Conservation (phyloP, 805 yeast species). For the Candida khao-thaluensis region DNA sequence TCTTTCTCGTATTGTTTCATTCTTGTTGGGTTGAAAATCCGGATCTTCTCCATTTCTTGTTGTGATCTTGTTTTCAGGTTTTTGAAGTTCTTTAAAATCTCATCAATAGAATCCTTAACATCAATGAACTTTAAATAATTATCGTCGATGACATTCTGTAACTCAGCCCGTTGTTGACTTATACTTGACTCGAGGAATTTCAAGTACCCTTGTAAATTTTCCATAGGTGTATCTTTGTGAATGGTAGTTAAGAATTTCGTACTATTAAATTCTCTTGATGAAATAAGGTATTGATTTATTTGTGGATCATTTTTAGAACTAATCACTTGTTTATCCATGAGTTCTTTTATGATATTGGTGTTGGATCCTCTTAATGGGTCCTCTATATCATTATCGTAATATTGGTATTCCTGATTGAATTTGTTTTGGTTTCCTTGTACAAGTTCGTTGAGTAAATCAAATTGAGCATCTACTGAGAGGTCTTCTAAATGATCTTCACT, state of each 20-base stretch:
- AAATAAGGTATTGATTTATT: constrained; percentile 31
- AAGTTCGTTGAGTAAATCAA: constrained; percentile 27
- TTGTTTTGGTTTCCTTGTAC: constrained; percentile 16
- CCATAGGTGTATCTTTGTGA: constrained; percentile 38
- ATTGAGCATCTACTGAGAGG: constrained; percentile 30
- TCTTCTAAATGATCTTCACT: constrained; percentile 21
- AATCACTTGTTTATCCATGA: constrained; percentile 25
- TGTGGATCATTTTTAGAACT: constrained; percentile 29
- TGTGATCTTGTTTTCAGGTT: constrained; percentile 35
- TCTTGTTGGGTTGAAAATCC: constrained; percentile 38
- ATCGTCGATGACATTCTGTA: constrained; percentile 36
- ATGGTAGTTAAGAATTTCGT: constrained; percentile 35
- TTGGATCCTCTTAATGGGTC: constrained; percentile 37
- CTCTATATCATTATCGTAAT: constrained; percentile 22
- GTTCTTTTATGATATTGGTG: constrained; percentile 26
- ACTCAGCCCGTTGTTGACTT: constrained; percentile 33
- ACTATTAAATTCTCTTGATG: constrained; percentile 36
- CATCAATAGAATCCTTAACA: constrained; percentile 40
- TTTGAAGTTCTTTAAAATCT: constrained; percentile 33
- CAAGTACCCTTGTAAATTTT: constrained; percentile 30
- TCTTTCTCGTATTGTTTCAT: constrained; percentile 15
- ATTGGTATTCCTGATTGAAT: constrained; percentile 6
- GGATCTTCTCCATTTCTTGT: constrained; percentile 31
- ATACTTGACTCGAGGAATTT: constrained; percentile 34
- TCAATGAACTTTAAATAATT: constrained; percentile 36